These are phyloP conservation scores for Apophysomyces ossiformis DNA, from an alignment of 371 early-diverging fungal genomes.

Conservation along the genomic window DNA sequence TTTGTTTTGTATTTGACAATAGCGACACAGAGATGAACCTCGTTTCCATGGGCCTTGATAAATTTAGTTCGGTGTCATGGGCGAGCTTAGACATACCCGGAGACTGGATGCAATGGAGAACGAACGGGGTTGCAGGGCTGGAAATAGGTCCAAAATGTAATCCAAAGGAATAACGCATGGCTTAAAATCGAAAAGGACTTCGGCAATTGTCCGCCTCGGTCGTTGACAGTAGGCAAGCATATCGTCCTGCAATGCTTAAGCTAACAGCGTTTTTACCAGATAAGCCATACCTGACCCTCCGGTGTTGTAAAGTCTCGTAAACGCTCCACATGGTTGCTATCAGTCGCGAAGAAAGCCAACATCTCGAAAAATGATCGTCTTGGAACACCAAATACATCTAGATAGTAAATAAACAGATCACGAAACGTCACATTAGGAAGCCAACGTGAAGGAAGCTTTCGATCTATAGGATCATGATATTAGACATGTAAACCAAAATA, in stretches of 20 bases:
- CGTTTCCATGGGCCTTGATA: constrained; percentile 44
- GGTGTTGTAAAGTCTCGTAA: constrained; percentile 79
- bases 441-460: constrained; percentile 50
- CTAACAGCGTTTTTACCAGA: background rate
- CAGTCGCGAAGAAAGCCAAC: constrained; percentile 76
- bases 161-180: constrained; percentile 74
- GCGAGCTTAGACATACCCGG: constrained; percentile 20
- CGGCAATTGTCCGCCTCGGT: constrained; percentile 78
- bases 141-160: constrained; percentile 86
- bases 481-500: background rate
- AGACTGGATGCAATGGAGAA: constrained; percentile 81
- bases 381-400: constrained; percentile 88
- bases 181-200: constrained; percentile 84
- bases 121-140: constrained; percentile 74
- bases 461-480: constrained; percentile 26
- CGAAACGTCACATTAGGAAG: constrained; percentile 67
- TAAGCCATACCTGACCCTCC: constrained; percentile 71
- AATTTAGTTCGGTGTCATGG: background rate
- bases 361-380: constrained; percentile 90
- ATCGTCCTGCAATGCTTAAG: constrained; percentile 64
- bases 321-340: constrained; percentile 77
- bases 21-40: constrained; percentile 80
- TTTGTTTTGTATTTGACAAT: constrained; percentile 87
- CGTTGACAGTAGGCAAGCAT: constrained; percentile 83
- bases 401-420: constrained; percentile 66